Base-by-base conservation (phyloP, 371 early-diverging fungal genomes). In the Umbelopsis sp. region DNA sequence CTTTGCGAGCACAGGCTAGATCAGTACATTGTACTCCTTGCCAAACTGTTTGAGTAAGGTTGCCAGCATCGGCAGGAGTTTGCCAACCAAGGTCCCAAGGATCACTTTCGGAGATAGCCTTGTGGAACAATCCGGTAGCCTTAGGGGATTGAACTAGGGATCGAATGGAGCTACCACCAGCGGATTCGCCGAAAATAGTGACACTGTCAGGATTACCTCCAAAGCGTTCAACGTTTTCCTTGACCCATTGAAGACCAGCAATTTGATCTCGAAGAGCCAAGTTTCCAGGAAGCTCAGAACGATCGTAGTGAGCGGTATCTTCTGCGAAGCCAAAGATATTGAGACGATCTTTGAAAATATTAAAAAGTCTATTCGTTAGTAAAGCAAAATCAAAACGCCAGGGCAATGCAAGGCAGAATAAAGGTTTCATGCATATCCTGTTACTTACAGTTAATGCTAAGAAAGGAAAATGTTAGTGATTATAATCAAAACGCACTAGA, bases 211-310 rank as follows among this genome's bases (percentile, higher is more conserved):
- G 72, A 67, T 78, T 72, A 20, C 78, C 78, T 62, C 78, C 78
- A 64, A 75, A 78, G 7, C 62, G 46, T 14, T 65, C 68, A 68
- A 78, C 75, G 32, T 73, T 70, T 22, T 73, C 46, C 57, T 78
- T 71, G 16, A 78, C 73, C 78, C 78, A 78, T 67, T 65, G 66
- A 20, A 78, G 46, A 50, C 70, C 52, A 4, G 29, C 12, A 10
- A 80, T 76, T 69, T 77, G 76, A 73, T 80, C 80, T 2, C 76
- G 52, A 29, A 80, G 38, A 3, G 78, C 80, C 63, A 74, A 66
- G 41, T 41, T 41, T 7, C 41, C 41, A 2, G 41, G 41, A 12
- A 41, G 41, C 7, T 41, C 41, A 41, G 41, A 41, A 12, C 41
- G 41, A 41, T 7, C 7, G 12, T 41, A 67, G 76, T 80, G 7